Evolutionary conservation across 2,329 filamentous ascomycete species (phyloP), one percentile per base, ranked within the genome.

Genomic region (Lachnellula cervina): DNA sequence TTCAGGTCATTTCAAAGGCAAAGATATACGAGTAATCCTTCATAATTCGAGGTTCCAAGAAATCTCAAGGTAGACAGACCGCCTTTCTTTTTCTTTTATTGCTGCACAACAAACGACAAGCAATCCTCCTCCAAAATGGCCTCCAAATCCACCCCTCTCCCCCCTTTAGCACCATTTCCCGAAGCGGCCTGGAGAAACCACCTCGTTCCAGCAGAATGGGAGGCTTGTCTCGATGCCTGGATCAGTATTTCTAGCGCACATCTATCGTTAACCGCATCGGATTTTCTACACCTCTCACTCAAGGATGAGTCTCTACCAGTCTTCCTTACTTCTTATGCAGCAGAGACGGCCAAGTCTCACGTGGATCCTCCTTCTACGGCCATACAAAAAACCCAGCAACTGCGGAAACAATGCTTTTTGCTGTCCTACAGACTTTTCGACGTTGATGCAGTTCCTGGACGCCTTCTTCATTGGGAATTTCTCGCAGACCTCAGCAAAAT

Each of bases 151-250:
- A 47, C 55, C 37, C 68, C 74, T 52, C 74, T 92, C 49, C 90
- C 90, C 43, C 80, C 85, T 35, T 79, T 97, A 71, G 90, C 88
- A 55, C 82, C 88, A 19, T 91, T 94, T 65, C 93, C 92, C 17
- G 80, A 86, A 59, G 74, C 81, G 35, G 75, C 77, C 54, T 84
- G 90, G 75, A 84, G 84, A 66, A 80, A 81, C 62, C 80, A 80
- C 62, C 80, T 96, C 57, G 76, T 79, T 40, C 73, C 83, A 3
- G 73, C 79, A 50, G 89, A 96, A 72, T 96, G 91, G 91, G 79
- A 87, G 61, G 77, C 81, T 34, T 90, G 88, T 69, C 74, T 95
- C 47, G 81, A 88, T 60, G 86, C 89, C 37, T 97, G 90, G 90
- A 74, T 84, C 17, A 75, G 82, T 11, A 77, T 96, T 6, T 74